Percentiles rank a stretch among this genome's conserved stretches.
Conservation (phyloP, 2,329 filamentous ascomycete genomes). For the Fusarium equiseti region DNA sequence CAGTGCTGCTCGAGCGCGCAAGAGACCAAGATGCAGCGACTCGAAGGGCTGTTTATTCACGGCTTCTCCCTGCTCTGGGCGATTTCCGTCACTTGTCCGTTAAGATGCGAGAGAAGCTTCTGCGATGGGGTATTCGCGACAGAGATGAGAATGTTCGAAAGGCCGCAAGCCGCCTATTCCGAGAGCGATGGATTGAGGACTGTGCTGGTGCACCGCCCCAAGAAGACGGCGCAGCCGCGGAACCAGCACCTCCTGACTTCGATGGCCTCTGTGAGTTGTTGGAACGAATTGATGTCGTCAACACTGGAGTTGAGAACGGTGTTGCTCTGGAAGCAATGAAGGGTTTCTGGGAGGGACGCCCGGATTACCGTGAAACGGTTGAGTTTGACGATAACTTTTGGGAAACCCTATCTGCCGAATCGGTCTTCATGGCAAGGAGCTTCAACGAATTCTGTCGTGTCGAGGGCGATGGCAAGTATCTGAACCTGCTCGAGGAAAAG, state of each 20-base stretch:
- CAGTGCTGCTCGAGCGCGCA: constrained; percentile 89
- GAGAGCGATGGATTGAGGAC: constrained; percentile 97
- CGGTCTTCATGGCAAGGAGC: constrained; percentile 88
- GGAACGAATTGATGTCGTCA: constrained; percentile 93
- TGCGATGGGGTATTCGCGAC: constrained; percentile 94
- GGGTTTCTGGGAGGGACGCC: constrained; percentile 94
- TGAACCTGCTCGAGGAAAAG: constrained; percentile 87
- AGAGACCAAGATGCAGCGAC: constrained; percentile 89
- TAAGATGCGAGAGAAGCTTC: constrained; percentile 92
- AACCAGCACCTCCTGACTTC: constrained; percentile 74
- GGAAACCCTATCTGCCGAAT: constrained; percentile 85
- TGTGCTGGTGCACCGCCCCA: constrained; percentile 78
- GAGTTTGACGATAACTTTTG: constrained; percentile 81
- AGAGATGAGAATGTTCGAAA: constrained; percentile 95
- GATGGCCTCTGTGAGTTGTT: constrained; percentile 90
- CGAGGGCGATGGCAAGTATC: constrained; percentile 79
- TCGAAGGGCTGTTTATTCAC: constrained; percentile 86
- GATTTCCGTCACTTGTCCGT: constrained; percentile 95
- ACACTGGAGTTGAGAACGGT: constrained; percentile 88
- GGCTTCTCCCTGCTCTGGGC: constrained; percentile 86
- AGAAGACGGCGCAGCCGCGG: constrained; percentile 66
- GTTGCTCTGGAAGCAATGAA: constrained; percentile 95
- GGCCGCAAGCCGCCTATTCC: constrained; percentile 88
- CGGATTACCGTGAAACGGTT: constrained; percentile 81
- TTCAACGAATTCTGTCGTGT: constrained; percentile 93